Evolutionary conservation across 495 filamentous ascomycete species (phyloP).

Genomic region (Aspergillus affinis): DNA sequence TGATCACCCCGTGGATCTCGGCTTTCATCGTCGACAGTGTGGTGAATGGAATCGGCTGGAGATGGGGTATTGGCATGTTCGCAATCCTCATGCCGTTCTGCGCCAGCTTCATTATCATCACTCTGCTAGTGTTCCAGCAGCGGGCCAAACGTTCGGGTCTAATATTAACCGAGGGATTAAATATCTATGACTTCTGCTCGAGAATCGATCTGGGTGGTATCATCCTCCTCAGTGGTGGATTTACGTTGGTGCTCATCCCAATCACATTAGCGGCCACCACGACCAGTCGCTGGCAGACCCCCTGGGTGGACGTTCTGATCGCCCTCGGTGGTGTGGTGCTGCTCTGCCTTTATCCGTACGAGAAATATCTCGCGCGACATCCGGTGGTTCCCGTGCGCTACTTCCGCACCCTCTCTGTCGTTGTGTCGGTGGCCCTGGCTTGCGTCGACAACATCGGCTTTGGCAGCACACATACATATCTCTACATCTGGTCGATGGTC

Average conservation of each 20-base stretch:
- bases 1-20: conserved; percentile 45
- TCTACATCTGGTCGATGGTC: conserved; percentile 47
- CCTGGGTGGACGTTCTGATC: conserved; percentile 45
- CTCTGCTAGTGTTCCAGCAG: conserved; percentile 42
- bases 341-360: conserved; percentile 41
- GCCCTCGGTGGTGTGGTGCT: conserved; percentile 36
- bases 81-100: conserved; percentile 50
- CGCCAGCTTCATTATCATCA: conserved; percentile 46
- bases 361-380: conserved; percentile 40
- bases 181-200: conserved; percentile 43
- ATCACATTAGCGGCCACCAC: conserved; percentile 42
- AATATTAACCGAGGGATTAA: conserved; percentile 30
- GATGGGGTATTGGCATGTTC: conserved; percentile 53
- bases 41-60: conserved; percentile 47
- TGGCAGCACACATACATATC: conserved; percentile 42
- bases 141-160: conserved; percentile 37
- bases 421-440: conserved; percentile 37
- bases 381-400: conserved; percentile 46
- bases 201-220: conserved; percentile 46
- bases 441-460: conserved; percentile 43
- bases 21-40: conserved; percentile 47
- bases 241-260: conserved; percentile 36
- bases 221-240: conserved; percentile 39
- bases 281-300: conserved; percentile 39
- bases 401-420: conserved; percentile 41